Conservation (phyloP, 805 yeast genomes). For the Lipomyces spencermartinsiae region DNA sequence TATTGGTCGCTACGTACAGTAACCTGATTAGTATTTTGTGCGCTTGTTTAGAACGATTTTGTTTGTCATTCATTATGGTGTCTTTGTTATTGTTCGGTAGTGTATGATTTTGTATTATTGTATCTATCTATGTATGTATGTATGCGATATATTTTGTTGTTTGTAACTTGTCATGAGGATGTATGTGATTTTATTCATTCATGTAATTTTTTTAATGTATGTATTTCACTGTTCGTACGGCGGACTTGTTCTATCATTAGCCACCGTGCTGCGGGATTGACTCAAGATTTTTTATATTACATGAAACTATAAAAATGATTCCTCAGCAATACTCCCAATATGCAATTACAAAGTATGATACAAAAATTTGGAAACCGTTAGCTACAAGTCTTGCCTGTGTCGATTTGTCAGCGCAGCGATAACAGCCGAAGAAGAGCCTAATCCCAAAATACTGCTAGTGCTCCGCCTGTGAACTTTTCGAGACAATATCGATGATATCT, state of each 20-base stretch:
- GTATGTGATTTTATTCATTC: not conserved
- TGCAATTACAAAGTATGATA: not conserved
- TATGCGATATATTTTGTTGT: conserved; percentile 6
- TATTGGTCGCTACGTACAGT: not conserved
- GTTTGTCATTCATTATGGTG: conserved; percentile 5
- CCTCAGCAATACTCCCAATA: not conserved
- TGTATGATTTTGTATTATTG: conserved; percentile 5
- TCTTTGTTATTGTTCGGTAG: conserved; percentile 4
- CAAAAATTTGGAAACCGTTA: not conserved
- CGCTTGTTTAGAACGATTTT: conserved; percentile 3
- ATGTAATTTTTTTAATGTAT: conserved; percentile 3
- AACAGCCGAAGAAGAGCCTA: not conserved
- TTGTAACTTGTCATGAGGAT: conserved; percentile 4
- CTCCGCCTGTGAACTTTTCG: not conserved
- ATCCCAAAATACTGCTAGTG: not conserved
- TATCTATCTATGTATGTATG: conserved; percentile 6
- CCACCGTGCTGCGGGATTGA: not conserved
- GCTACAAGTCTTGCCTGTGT: not conserved
- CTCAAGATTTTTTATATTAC: not conserved
- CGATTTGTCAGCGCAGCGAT: not conserved
- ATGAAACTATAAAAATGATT: not conserved
- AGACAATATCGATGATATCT: not conserved
- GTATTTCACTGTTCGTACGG: not conserved
- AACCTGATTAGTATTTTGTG: not conserved
- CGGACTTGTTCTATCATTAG: not conserved